phyloP scores from a whole-genome alignment of 257 asterid species.

The Datura wrightii region DNA sequence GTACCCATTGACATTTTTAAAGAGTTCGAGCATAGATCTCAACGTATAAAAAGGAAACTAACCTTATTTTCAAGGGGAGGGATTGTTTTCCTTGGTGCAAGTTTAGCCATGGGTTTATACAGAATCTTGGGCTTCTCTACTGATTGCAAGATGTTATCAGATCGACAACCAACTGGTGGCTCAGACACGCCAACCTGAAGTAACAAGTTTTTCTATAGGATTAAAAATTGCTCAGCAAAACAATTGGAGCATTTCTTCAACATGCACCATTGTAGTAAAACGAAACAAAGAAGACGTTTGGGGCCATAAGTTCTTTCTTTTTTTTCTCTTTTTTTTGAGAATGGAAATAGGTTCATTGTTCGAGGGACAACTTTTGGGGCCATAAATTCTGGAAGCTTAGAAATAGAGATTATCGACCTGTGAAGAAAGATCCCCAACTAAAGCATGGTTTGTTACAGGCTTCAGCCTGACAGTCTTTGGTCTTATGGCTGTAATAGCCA shows the following conservation, averaged over 20 bases:
- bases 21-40: not conserved
- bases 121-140: conserved; percentile 50
- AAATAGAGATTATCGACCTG: conserved; percentile 34
- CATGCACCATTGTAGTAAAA: conserved; percentile 13
- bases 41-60: conserved; percentile 34
- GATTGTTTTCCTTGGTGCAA: conserved; percentile 60
- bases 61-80: conserved; percentile 76
- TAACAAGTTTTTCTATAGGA: conserved; percentile 5
- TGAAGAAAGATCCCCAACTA: conserved; percentile 32
- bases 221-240: not conserved
- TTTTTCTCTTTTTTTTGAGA: too few relatives aligned
- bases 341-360: too few relatives aligned
- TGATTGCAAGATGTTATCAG: conserved; percentile 44
- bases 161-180: conserved; percentile 42
- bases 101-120: conserved; percentile 77
- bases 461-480: conserved; percentile 72
- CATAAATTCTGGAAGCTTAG: not conserved
- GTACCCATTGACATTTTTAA: not conserved
- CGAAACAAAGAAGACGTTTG: not conserved
- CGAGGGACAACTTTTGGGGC: not conserved
- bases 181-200: conserved; percentile 50
- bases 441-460: conserved; percentile 40
- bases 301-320: not conserved
- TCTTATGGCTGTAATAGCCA: conserved; percentile 55
- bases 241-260: not conserved